Evolutionary conservation across 2,329 filamentous ascomycete species (phyloP).

Genomic region (Chaetomium globosum): DNA sequence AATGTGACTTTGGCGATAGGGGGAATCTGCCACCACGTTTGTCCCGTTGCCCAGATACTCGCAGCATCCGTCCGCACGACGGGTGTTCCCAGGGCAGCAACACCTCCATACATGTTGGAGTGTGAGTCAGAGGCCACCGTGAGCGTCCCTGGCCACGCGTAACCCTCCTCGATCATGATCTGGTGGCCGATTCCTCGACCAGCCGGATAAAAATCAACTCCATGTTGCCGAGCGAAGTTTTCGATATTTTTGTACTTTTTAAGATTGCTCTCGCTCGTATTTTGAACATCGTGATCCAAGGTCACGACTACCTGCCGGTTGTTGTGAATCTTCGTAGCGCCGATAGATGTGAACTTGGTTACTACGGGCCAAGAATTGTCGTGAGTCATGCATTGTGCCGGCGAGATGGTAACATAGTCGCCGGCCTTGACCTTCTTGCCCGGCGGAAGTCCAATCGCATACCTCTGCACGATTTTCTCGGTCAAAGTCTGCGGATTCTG

Average conservation of each 20-base stretch:
- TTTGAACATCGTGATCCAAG: conserved; percentile 87
- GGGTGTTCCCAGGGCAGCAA: conserved; percentile 73
- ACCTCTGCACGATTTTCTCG: too few species aligned
- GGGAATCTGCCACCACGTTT: conserved; percentile 58
- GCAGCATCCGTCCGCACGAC: conserved; percentile 88
- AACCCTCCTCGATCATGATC: conserved; percentile 85
- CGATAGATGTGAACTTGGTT: conserved; percentile 78
- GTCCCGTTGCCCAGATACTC: conserved; percentile 71
- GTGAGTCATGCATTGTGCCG: too few species aligned
- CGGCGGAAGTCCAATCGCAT: too few species aligned
- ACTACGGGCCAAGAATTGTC: conserved; percentile 47
- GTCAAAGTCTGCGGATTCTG: too few species aligned
- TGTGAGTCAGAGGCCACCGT: conserved; percentile 79
- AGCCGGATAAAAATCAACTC: conserved; percentile 57
- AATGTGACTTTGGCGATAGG: conserved; percentile 80
- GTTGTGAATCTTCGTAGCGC: conserved; percentile 72
- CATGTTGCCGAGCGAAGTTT: conserved; percentile 76
- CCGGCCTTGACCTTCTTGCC: too few species aligned
- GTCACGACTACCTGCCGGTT: conserved; percentile 77
- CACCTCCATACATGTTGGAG: conserved; percentile 79
- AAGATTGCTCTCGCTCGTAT: conserved; percentile 74
- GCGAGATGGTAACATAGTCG: too few species aligned
- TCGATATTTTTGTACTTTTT: conserved; percentile 83
- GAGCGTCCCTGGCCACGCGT: conserved; percentile 80
- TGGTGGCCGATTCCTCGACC: conserved; percentile 87